Conservation (phyloP, 192 early-diverging fungal species). For the Thoreauomyces humboldtii region DNA sequence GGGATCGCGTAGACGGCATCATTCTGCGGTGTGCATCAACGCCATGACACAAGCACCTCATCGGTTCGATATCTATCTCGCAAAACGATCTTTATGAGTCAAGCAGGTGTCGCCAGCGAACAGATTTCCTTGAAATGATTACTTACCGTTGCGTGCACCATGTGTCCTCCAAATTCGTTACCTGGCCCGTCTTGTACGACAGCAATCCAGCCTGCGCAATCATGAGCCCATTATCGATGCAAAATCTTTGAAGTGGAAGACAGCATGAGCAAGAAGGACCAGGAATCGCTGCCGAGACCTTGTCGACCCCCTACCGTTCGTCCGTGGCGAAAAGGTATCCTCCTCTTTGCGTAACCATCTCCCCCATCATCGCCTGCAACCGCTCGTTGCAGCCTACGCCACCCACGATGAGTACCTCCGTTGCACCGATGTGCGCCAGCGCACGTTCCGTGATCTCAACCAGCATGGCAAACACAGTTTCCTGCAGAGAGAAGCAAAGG, state of each 20-base stretch:
- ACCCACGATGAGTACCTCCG: slow-evolving; percentile 91
- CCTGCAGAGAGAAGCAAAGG: slow-evolving; percentile 96
- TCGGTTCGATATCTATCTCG: slow-evolving; percentile 38
- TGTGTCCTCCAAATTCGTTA: slow-evolving; percentile 80
- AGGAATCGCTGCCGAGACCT: neutral
- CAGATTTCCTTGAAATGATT: neutral
- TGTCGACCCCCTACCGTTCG: slow-evolving; percentile 69
- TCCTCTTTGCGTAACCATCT: slow-evolving; percentile 85
- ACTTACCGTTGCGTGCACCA: slow-evolving; percentile 84
- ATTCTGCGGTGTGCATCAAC: no score
- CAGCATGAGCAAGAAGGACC: neutral
- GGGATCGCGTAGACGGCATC: no score
- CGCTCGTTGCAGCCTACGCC: slow-evolving; percentile 95
- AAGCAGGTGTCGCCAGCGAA: neutral
- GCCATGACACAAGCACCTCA: slow-evolving; percentile 41
- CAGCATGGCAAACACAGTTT: slow-evolving; percentile 98
- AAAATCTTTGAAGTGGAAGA: slow-evolving; percentile 57
- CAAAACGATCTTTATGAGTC: neutral
- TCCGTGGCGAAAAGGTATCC: slow-evolving; percentile 94
- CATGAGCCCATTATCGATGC: slow-evolving; percentile 99
- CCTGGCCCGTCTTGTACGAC: slow-evolving; percentile 75
- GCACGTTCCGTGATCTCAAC: slow-evolving; percentile 99
- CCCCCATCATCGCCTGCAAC: slow-evolving; percentile 96
- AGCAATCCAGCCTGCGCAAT: slow-evolving; percentile 96
- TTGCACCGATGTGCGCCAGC: slow-evolving; percentile 94